Evolutionary conservation across 192 early-diverging fungal species (phyloP).

Genomic region (Podila horticola): DNA sequence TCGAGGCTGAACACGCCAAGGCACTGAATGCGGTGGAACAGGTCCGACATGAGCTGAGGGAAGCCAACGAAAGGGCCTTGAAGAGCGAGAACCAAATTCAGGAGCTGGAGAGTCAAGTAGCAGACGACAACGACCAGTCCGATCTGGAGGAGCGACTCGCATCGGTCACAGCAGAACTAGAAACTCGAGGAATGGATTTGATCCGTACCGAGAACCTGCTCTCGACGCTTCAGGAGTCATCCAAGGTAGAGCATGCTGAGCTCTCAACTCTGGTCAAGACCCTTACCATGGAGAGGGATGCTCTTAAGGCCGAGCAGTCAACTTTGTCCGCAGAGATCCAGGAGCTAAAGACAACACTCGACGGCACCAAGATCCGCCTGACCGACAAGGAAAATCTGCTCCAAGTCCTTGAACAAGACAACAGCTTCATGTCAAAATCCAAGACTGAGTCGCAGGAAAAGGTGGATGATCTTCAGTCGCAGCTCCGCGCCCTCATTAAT

Average conservation of each 20-base stretch:
- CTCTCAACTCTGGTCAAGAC: constrained; percentile 17
- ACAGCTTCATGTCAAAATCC: neutral
- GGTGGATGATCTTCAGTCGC: constrained; percentile 6
- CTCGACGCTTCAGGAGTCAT: neutral
- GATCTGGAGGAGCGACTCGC: constrained; percentile 6
- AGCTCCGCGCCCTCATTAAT: neutral
- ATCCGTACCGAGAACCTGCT: constrained; percentile 15
- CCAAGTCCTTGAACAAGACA: constrained; percentile 19
- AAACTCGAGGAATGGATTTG: constrained; percentile 16
- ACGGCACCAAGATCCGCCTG: neutral
- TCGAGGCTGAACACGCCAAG: constrained; percentile 4
- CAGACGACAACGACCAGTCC: constrained; percentile 9
- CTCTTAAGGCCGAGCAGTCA: neutral
- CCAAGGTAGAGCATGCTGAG: constrained; percentile 7
- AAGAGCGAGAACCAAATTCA: neutral
- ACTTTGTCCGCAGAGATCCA: constrained; percentile 6
- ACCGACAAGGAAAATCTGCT: neutral
- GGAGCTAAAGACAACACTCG: constrained; percentile 17
- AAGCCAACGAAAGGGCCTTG: neutral
- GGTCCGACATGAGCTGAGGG: neutral
- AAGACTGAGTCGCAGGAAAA: constrained; percentile 30
- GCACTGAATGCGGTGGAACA: neutral
- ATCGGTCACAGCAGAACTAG: constrained; percentile 13
- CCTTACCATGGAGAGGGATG: constrained; percentile 20
- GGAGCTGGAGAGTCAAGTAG: neutral